Evolutionary conservation across 495 filamentous ascomycete genomes (phyloP), one percentile per base, ranked within the genome.

Genomic region (Xylaria sp.): DNA sequence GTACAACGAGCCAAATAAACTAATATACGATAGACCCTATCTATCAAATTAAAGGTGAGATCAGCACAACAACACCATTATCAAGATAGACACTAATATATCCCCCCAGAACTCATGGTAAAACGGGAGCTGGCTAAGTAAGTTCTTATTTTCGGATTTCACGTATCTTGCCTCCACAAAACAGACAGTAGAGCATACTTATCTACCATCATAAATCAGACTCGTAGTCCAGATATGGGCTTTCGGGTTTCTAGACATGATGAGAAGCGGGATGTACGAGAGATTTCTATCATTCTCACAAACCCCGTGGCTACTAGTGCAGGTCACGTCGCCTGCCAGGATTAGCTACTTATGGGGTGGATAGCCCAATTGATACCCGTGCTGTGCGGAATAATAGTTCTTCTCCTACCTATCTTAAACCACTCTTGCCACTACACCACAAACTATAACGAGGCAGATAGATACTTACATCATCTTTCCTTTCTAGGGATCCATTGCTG

Each of bases 51-150:
- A 99, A 99, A 85, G 66, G 66, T 68, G 29, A 48, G 37, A 44
- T 37, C 12, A 14, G 17, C 41, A 48, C 24, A 61, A 17, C 29
- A 26, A 61, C 53, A n/a, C 15, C 26, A 43, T 40, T 59, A 11
- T 46, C 41, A 31, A 68, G 0, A 15, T 31, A 35, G 15, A 3
- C 26, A 40, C 53, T 61, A 68, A 68, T n/a, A 37, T n/a, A 24
- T 41, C 15, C 19, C 31, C 21, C 37, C 61, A 71, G 95, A 98
- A 80, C 88, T 98, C 78, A 98, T 98, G 96, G 97, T 99, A 84
- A 97, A 97, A 84, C 91, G 95, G 35, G 97, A 99, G 82, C 86
- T 99, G n/a, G 92, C 92, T 61, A 97, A 98, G 81, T 95, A 98
- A 67, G 70, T 72, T 26, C 6, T n/a, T 29, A 5, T 59, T 17